A percentile compares a stretch with the other conserved stretches of the same genome.
Conservation (phyloP, 345 rosid genomes). For the Aurinia saxatilis region DNA sequence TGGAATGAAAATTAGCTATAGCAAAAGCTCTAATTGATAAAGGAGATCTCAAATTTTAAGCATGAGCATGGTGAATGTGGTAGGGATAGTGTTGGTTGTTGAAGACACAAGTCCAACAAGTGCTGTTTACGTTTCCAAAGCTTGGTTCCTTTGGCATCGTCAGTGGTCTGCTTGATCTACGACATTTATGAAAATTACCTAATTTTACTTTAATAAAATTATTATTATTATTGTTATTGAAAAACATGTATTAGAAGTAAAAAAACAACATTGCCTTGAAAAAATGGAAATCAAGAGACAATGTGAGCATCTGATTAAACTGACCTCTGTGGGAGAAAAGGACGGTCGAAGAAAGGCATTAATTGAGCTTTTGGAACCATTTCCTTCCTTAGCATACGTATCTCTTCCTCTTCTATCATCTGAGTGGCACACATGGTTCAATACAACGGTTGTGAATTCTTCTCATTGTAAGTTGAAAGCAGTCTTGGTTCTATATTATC, state of each 20-base stretch:
- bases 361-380: conserved; percentile 85
- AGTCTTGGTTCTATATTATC: not conserved
- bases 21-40: conserved; percentile 22
- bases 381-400: conserved; percentile 62
- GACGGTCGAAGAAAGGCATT: conserved; percentile 77
- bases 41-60: conserved; percentile 25
- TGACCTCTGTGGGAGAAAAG: conserved; percentile 76
- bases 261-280: no score
- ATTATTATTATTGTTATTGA: no score
- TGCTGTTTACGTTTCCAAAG: conserved; percentile 42
- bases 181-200: no score
- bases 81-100: conserved; percentile 36
- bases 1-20: not conserved
- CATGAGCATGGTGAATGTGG: conserved; percentile 36
- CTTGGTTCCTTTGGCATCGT: conserved; percentile 73
- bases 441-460: not conserved
- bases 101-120: conserved; percentile 52
- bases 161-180: conserved; percentile 68
- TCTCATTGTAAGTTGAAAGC: not conserved
- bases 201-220: no score
- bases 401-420: conserved; percentile 78
- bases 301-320: no score
- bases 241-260: no score
- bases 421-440: conserved; percentile 19
- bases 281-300: no score